phyloP scores from a whole-genome alignment of 1,284 basidiomycete species.

The Ceratobasidium papillatum region DNA sequence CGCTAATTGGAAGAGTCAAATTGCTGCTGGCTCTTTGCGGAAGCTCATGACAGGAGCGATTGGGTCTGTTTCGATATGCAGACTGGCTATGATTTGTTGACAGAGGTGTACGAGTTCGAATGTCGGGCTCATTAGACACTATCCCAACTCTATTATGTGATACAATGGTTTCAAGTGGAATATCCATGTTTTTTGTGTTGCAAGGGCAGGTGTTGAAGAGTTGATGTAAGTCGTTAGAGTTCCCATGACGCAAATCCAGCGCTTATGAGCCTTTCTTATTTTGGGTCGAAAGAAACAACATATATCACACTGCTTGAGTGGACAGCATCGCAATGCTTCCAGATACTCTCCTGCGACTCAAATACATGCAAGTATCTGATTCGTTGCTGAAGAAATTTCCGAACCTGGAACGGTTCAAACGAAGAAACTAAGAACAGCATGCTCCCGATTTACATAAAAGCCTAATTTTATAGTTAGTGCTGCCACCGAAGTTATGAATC shows the following conservation, averaged over 20 bases:
- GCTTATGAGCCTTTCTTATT: not conserved
- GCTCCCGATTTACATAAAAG: no score
- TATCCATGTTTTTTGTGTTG: not conserved
- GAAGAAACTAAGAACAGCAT: no score
- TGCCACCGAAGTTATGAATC: no score
- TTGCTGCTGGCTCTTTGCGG: not conserved
- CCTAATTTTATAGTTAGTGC: no score
- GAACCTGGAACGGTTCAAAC: no score
- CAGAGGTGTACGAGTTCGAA: not conserved
- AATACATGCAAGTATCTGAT: no score
- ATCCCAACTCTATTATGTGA: not conserved
- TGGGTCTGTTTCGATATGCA: not conserved
- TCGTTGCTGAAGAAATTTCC: no score
- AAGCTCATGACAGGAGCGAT: not conserved
- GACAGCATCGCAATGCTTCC: no score
- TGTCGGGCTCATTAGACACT: not conserved
- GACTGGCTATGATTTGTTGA: not conserved
- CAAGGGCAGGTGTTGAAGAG: not conserved
- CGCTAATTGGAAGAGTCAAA: not conserved
- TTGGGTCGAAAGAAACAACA: not conserved
- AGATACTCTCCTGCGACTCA: no score
- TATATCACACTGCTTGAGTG: no score
- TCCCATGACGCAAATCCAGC: not conserved
- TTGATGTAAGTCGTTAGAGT: not conserved
- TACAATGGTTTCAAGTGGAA: slow-evolving; percentile 5